phyloP scores from a whole-genome alignment of 2,329 filamentous ascomycete species.

The Ascochyta koolunga region DNA sequence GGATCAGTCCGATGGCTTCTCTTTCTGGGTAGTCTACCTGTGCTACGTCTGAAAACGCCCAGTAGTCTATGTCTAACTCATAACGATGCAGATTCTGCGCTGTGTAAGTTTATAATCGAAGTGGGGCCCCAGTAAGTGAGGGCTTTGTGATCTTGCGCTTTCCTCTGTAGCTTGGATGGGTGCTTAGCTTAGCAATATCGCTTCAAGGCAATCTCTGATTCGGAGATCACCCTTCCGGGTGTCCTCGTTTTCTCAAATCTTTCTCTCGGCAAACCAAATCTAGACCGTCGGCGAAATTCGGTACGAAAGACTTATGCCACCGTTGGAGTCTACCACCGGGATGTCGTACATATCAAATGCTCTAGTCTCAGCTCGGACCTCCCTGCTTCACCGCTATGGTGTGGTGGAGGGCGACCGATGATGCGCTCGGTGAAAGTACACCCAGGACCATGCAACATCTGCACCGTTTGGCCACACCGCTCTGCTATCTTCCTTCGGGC shows the following conservation, averaged over 20 bases:
- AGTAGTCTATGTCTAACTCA: not conserved
- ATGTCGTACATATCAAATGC: conserved; percentile 11
- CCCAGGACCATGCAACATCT: conserved; percentile 3
- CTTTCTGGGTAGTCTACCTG: not conserved
- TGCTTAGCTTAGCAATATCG: not conserved
- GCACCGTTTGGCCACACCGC: conserved; percentile 1
- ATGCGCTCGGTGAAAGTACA: conserved; percentile 4
- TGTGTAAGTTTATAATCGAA: conserved; percentile 3
- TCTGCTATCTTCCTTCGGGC: not conserved
- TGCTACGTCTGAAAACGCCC: not conserved
- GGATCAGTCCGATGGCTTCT: not conserved
- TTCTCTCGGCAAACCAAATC: not conserved
- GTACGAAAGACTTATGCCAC: not conserved
- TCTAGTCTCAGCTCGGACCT: conserved; percentile 15
- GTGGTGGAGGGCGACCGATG: conserved; percentile 5
- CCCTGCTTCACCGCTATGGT: conserved; percentile 16
- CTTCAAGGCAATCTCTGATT: not conserved
- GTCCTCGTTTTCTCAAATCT: not conserved
- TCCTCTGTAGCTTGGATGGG: not conserved
- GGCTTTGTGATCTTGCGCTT: not conserved
- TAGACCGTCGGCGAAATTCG: not conserved
- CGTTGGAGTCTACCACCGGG: conserved; percentile 1
- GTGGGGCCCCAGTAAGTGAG: conserved; percentile 5
- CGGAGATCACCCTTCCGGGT: not conserved
- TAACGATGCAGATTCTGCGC: not conserved